These are phyloP conservation scores for Phenoliferia sp. DNA, from an alignment of 1,284 basidiomycete genomes.

Conservation along the genomic window DNA sequence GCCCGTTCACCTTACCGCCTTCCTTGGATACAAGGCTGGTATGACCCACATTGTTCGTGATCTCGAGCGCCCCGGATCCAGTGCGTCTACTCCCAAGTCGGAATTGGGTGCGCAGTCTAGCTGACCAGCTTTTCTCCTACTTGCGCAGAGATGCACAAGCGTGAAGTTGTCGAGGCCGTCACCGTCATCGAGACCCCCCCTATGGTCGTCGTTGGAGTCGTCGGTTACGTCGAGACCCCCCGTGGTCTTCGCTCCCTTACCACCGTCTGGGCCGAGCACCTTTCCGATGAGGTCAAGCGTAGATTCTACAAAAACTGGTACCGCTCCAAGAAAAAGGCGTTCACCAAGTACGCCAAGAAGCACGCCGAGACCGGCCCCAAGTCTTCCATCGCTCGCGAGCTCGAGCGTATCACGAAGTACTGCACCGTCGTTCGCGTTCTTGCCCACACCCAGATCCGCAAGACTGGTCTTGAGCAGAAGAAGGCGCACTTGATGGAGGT, in stretches of 20 bases:
- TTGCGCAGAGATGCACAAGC: slow-evolving; percentile 95
- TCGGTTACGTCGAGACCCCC: slow-evolving; percentile 99
- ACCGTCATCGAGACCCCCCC: slow-evolving; percentile 96
- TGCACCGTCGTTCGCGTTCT: slow-evolving; percentile 99
- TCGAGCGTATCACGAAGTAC: slow-evolving; percentile 99
- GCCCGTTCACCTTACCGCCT: slow-evolving; percentile 95
- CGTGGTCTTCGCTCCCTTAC: slow-evolving; percentile 86
- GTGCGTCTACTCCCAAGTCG: slow-evolving; percentile 53
- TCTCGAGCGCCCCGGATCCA: slow-evolving; percentile 97
- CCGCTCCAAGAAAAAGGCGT: slow-evolving; percentile 99
- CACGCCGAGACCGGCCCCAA: slow-evolving; percentile 86
- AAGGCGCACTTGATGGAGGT: slow-evolving; percentile 99
- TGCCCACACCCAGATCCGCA: slow-evolving; percentile 96
- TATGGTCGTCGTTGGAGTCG: slow-evolving; percentile 94
- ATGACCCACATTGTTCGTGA: slow-evolving; percentile 99
- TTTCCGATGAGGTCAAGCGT: slow-evolving; percentile 83
- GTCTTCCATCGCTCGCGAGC: slow-evolving; percentile 87
- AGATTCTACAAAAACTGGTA: slow-evolving; percentile 97
- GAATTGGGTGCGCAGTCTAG: not conserved
- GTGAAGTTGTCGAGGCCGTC: slow-evolving; percentile 98
- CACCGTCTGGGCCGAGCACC: slow-evolving; percentile 63
- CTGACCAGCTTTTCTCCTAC: slow-evolving; percentile 8
- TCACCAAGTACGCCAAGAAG: slow-evolving; percentile 98
- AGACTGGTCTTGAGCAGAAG: slow-evolving; percentile 98
- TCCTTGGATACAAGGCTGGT: slow-evolving; percentile 99